A percentile compares a stretch with the other conserved stretches of the same genome.
These are phyloP conservation scores for Nicotiana tabacum DNA, from an alignment of 257 asterid species.

Conservation along the genomic window DNA sequence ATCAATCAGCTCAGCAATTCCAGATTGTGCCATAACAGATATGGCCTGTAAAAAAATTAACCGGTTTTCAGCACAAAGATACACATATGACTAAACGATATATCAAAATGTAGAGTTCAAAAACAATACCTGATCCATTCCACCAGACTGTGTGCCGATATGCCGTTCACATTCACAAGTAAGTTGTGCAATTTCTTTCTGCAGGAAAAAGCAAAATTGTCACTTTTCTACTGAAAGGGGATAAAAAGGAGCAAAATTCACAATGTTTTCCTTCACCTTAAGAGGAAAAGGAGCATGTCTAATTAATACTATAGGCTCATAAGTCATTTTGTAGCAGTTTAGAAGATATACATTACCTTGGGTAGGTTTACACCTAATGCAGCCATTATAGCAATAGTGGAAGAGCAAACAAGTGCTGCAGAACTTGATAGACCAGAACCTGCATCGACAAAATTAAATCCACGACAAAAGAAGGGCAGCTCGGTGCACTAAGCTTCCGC, in stretches of 20 bases:
- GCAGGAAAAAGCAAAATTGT: conserved; percentile 12
- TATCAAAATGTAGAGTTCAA: conserved; percentile 1
- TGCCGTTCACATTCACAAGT: conserved; percentile 95
- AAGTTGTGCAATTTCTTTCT: conserved; percentile 96
- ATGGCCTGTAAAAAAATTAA: conserved; percentile 51
- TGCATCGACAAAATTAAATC: conserved; percentile 15
- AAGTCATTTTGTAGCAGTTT: not conserved
- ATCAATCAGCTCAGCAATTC: conserved; percentile 91
- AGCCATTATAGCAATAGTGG: conserved; percentile 93
- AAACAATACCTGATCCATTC: conserved; percentile 92
- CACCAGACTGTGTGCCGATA: conserved; percentile 97
- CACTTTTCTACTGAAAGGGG: not conserved
- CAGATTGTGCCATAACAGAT: conserved; percentile 88
- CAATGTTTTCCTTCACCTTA: too few species aligned
- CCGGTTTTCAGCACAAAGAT: too few species aligned
- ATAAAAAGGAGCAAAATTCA: not conserved
- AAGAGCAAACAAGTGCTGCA: conserved; percentile 95
- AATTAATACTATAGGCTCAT: too few species aligned
- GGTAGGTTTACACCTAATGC: conserved; percentile 52
- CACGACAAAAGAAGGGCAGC: too few species aligned
- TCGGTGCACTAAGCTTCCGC: too few species aligned
- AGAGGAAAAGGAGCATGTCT: too few species aligned
- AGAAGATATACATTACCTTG: conserved; percentile 40
- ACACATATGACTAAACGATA: not conserved
- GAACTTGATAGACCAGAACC: conserved; percentile 98